Conservation (phyloP, 108 stramenopile species). For the Pseudonitzschia delicatissima region DNA sequence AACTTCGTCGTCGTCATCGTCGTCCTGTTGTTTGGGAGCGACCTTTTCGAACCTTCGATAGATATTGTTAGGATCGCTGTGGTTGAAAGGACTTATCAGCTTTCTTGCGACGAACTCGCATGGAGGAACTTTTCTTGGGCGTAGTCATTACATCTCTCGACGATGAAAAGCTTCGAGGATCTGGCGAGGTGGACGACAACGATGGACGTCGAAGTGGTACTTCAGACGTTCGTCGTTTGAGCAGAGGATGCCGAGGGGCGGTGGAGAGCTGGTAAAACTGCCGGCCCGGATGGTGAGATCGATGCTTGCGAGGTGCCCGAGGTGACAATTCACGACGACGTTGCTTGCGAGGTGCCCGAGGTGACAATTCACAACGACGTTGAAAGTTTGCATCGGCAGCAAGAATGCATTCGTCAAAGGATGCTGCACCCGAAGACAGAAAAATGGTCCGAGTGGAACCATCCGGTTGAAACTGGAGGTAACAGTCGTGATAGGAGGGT, state of each 20-base stretch:
- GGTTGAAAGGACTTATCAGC: too few relatives aligned
- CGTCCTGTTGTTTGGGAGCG: not conserved
- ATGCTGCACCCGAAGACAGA: too few relatives aligned
- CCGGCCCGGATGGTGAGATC: not conserved
- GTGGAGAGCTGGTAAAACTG: not conserved
- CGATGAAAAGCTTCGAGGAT: not conserved
- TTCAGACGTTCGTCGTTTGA: not conserved
- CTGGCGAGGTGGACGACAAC: not conserved
- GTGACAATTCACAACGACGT: not conserved
- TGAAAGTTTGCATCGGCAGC: too few relatives aligned
- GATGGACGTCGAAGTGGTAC: too few relatives aligned
- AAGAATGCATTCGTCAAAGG: too few relatives aligned
- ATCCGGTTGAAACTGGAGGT: too few relatives aligned
- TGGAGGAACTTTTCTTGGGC: too few relatives aligned
- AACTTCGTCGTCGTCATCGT: not conserved
- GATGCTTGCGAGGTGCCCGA: not conserved
- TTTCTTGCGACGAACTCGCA: too few relatives aligned
- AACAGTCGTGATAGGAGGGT: too few relatives aligned
- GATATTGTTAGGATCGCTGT: not conserved
- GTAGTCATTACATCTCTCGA: too few relatives aligned
- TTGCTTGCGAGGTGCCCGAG: not conserved
- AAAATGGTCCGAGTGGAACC: too few relatives aligned
- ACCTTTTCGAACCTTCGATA: not conserved
- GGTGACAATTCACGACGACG: not conserved
- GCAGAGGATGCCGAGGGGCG: not conserved